phyloP scores from a whole-genome alignment of 2,329 filamentous ascomycete species.

The Aspergillus clavatus region DNA sequence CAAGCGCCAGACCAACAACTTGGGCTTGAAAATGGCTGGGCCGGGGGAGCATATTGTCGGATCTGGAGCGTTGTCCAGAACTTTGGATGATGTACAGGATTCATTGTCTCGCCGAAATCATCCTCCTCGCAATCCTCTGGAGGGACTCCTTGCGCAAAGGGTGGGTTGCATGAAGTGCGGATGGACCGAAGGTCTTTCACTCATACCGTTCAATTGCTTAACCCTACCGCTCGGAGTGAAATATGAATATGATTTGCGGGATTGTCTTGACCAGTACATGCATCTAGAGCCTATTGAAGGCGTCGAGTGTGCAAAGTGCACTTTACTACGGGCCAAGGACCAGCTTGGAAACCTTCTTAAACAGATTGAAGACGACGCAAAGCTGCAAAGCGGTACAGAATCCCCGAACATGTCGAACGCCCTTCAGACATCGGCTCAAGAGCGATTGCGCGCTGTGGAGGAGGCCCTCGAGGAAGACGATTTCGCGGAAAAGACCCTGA shows the following conservation, averaged over 20 bases:
- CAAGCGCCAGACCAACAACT: conserved; percentile 39
- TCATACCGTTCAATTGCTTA: conserved; percentile 91
- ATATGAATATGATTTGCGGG: conserved; percentile 65
- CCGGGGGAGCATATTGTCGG: conserved; percentile 32
- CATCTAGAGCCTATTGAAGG: conserved; percentile 79
- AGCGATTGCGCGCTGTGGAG: conserved; percentile 62
- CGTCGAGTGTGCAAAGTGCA: conserved; percentile 89
- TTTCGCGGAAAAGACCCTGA: conserved; percentile 65
- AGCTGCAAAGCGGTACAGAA: conserved; percentile 16
- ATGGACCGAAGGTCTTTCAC: conserved; percentile 77
- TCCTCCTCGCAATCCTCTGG: conserved; percentile 66
- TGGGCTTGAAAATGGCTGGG: conserved; percentile 38
- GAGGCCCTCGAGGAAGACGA: conserved; percentile 72
- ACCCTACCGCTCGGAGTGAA: conserved; percentile 72
- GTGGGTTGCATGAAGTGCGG: conserved; percentile 84
- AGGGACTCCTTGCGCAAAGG: conserved; percentile 81
- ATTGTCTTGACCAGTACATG: conserved; percentile 80
- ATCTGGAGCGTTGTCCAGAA: conserved; percentile 12
- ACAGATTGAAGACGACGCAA: conserved; percentile 37
- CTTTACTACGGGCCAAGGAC: conserved; percentile 58
- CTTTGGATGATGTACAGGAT: conserved; percentile 10
- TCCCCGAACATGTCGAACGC: conserved; percentile 30
- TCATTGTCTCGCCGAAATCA: conserved; percentile 11
- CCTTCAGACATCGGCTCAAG: conserved; percentile 38
- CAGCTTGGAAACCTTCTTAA: conserved; percentile 47